A percentile compares a stretch with the other conserved stretches of the same genome.
Conservation (phyloP, 306 rosid species). For the Canavalia ensiformis region DNA sequence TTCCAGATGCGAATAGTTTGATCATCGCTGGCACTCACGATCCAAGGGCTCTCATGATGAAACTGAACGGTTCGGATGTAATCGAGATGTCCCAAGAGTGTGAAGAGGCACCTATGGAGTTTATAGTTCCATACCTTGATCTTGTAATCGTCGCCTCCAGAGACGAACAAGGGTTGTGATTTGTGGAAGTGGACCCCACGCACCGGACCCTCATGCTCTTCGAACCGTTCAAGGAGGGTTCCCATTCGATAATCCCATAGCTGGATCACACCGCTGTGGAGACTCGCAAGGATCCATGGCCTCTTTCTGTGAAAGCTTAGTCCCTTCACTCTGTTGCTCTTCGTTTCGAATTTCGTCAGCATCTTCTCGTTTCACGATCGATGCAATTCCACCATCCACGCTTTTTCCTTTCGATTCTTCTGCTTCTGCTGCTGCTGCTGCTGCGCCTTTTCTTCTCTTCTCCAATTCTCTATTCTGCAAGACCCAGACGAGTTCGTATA, state of each 20-base stretch:
- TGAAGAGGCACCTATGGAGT: conserved; percentile 75
- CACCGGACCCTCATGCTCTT: conserved; percentile 86
- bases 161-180: conserved; percentile 80
- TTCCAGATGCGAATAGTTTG: conserved; percentile 88
- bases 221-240: conserved; percentile 74
- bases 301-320: conserved; percentile 79
- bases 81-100: conserved; percentile 81
- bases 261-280: conserved; percentile 87
- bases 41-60: conserved; percentile 81
- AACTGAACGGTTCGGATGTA: conserved; percentile 85
- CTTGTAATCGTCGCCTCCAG: conserved; percentile 80
- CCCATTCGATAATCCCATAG: conserved; percentile 91
- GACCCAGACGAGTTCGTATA: too few relatives aligned
- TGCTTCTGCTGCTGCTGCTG: too few relatives aligned
- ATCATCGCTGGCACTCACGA: conserved; percentile 86
- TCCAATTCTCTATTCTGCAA: too few relatives aligned
- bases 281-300: conserved; percentile 73
- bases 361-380: conserved; percentile 26
- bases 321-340: conserved; percentile 87
- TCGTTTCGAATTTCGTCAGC: conserved; percentile 90
- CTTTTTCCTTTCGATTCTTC: too few relatives aligned
- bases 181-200: conserved; percentile 82
- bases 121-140: conserved; percentile 86
- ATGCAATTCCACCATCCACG: too few relatives aligned
- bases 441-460: too few relatives aligned